Base-by-base conservation (phyloP, 148 eudicot genomes). In the Vaccinium macrocarpon region DNA sequence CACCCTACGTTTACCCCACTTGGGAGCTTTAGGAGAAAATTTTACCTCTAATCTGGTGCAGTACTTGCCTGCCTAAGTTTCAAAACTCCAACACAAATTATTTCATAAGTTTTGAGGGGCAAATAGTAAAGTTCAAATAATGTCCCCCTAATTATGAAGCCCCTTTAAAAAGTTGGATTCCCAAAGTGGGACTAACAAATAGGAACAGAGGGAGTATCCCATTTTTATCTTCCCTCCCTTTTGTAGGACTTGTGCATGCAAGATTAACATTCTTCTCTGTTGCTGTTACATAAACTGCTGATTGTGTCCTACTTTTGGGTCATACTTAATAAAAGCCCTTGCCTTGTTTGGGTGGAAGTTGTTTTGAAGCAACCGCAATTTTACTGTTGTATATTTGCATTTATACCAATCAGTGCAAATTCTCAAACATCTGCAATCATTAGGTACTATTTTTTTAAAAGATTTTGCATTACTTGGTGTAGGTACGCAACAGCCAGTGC, bases 401-500 rank as follows among this genome's bases (percentile, higher is more conserved):
- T 68, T 81, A 32, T 64, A 14, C 49, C 4, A 25, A 42, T 68
- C 76, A 82, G 19, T 61, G 13, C 55, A 64, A 62, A 49, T 62
- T 81, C n/a, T 46, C 9, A 21, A 46, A 46, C 6, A 5, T 61
- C 80, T 51, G 18, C 19, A 77, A 23, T 50, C 59, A 16, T 77
- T 77, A 77, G 10, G 61, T 9, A 53, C 12, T 29, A 48, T 13
- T 70, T 82, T 49, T 49, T 82, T 7, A 12, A 48, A 27, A 49
- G 27, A 66, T 78, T 74, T 61, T 21, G 2, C 18, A 5, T 64
- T 76, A 23, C 59, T 50, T 32, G 50, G 82, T 87, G 82, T 86
- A 97, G 99, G 98, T 97, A 97, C 88, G 99, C 99, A 76, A 93
- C 99, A 82, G 99, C 95, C 76, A 95, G 98, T 93, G 95, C 98